Evolutionary conservation across 176 grass and related monocot genomes (phyloP).

Genomic region (maize (Zea mays)): DNA sequence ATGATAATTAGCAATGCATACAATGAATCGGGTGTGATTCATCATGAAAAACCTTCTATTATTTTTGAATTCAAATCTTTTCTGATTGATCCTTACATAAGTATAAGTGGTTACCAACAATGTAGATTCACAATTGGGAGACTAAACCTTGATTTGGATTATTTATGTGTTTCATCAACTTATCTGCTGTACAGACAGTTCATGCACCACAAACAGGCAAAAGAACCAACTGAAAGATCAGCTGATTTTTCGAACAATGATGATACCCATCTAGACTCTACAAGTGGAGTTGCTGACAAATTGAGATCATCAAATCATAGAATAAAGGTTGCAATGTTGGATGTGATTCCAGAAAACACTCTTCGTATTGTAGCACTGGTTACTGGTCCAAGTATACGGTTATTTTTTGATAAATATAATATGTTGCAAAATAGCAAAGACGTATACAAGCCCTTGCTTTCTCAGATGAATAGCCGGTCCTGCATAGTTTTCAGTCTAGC

Average conservation of each 20-base stretch:
- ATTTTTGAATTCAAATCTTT: slow-evolving; percentile 70
- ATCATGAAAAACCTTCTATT: slow-evolving; percentile 57
- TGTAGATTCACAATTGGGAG: slow-evolving; percentile 58
- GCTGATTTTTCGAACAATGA: slow-evolving; percentile 11
- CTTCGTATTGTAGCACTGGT: slow-evolving; percentile 54
- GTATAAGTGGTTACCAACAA: slow-evolving; percentile 53
- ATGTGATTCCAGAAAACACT: slow-evolving; percentile 50
- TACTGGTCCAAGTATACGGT: slow-evolving; percentile 52
- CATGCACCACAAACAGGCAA: slow-evolving; percentile 43
- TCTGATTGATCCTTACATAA: slow-evolving; percentile 54
- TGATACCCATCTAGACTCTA: slow-evolving; percentile 34
- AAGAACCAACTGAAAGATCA: slow-evolving; percentile 41
- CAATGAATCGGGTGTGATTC: slow-evolving; percentile 43
- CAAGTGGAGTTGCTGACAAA: slow-evolving; percentile 35
- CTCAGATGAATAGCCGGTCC: slow-evolving; percentile 39
- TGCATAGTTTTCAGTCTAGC: slow-evolving; percentile 52
- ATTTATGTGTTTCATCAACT: slow-evolving; percentile 50
- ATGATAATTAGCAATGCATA: slow-evolving; percentile 49
- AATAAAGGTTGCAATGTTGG: slow-evolving; percentile 38
- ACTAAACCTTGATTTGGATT: slow-evolving; percentile 65
- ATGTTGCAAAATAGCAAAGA: slow-evolving; percentile 33
- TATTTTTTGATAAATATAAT: slow-evolving; percentile 52
- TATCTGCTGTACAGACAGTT: slow-evolving; percentile 47
- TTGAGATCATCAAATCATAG: slow-evolving; percentile 42
- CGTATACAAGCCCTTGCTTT: slow-evolving; percentile 18